Evolutionary conservation across 345 rosid genomes (phyloP), one percentile per base, ranked within the genome.

Genomic region (Rhizophora apiculata): DNA sequence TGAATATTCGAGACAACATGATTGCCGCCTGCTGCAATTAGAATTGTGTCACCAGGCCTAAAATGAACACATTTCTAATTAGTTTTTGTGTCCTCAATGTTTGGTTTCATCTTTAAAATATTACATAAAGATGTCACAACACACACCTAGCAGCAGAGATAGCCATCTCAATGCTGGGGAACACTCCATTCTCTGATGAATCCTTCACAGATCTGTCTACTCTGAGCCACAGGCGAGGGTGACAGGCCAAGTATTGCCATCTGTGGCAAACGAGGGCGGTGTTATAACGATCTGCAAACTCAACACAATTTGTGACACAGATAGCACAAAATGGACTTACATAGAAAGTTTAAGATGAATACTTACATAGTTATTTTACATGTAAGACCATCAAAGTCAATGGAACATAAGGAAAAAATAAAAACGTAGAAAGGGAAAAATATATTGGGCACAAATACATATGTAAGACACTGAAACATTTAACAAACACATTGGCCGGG

Each of bases 241-340:
- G 99, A 77, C 97, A 92, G 56, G 97, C 99, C 89, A 95, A 75
- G 75, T 83, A 84, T 68, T 66, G 64, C 99, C 99, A 95, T 95
- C 97, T 95, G 93, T 88, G 94, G 96, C 96, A 92, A 88, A 90
- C 96, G 84, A 92, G 96, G 84, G 99, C 96, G 71, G 96, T 84
- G 88, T 91, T 94, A 89, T 94, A 88, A 88, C 97, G 87, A 94
- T 94, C 98, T 94, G 97, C 96, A 91, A 83, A 79, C 90, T 85
- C 90, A 87, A 68, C 74, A 79, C 78, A 79, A 71, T 72, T 79
- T 74, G 81, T 81, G 81, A 83, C 80, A 84, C 79, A 72, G 22
- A 67, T 39, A 34, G 69, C 80, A 72, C 46, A 65, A n/a, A 78
- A 27, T 72, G 65, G 57, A 30, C 49, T 43, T 7, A n/a, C 29